Base-by-base conservation (phyloP, 1,139 yeast species). In the Pichia norvegensis region DNA sequence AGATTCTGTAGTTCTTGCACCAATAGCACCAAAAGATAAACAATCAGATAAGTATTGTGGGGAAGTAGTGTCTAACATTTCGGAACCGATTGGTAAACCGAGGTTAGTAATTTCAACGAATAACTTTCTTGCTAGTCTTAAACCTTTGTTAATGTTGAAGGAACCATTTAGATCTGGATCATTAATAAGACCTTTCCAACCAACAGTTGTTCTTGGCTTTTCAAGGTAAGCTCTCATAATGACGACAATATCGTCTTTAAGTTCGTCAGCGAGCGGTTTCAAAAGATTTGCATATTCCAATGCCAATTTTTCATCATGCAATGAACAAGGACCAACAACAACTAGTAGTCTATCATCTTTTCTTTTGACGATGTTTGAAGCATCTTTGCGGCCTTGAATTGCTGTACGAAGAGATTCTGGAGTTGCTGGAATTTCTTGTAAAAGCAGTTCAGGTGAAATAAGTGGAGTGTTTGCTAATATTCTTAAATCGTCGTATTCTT, bases 1-100 rank as follows among this genome's bases (percentile, higher is more conserved):
- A 43, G 97, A 87, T 72, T 92, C 98, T 45, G 98, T 92, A 52
- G 98, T 92, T 73, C 98, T 81, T 46, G 98, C 98, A 62, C 98
- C 98, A 69, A 92, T 87, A 50, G 98, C 98, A 57, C 98, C 98
- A 57, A 92, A 81, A 38, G 95, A 85, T 57, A 92, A 76, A 56
- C 88, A 74, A 67, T 92, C 98, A 27, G 95, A 83, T 57, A 92
- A 75, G 74, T 78, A 92, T 74, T 92, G 98, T n/a, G 98, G 98
- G 23, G 96, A 86, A 54, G 90, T 90, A 52, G 97, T 92, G 67
- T 92, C 98, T 67, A 92, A 79, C 97, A 92, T 92, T 67, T 92
- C 98, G 41, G 94, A 84, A 46, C 95, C 98, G 60, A 92, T 88
- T 43, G 97, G 97, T 45, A 90, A 69, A 50, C 83, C 79, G 58